Conservation (phyloP, 352 stramenopile species). For the Phytopythium mirpurense region DNA sequence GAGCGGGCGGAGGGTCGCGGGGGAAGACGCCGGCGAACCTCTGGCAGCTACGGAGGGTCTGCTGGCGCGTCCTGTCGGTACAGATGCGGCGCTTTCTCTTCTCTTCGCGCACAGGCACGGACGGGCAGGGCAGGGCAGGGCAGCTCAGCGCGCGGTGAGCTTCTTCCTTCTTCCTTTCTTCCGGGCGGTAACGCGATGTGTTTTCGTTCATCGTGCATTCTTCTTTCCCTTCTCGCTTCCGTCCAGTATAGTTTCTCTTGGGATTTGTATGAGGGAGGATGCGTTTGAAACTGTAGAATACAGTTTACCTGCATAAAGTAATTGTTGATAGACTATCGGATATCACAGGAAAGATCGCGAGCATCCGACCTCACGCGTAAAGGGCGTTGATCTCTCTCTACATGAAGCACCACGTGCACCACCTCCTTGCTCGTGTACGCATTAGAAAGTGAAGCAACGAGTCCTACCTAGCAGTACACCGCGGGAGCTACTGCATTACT, state of each 20-base stretch:
- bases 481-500: not conserved
- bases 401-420: too few relatives aligned
- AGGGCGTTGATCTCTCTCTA: too few relatives aligned
- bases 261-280: not conserved
- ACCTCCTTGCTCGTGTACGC: not conserved
- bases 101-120: not conserved
- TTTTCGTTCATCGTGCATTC: slow-evolving; percentile 2
- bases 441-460: slow-evolving; percentile 4
- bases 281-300: slow-evolving; percentile 3
- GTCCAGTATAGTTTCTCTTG: slow-evolving; percentile 3
- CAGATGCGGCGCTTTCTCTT: slow-evolving; percentile 3
- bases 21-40: not conserved
- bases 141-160: too few relatives aligned
- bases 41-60: not conserved
- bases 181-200: slow-evolving; percentile 3
- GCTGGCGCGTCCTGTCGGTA: not conserved
- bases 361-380: not conserved
- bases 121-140: not conserved
- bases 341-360: slow-evolving; percentile 5
- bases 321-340: not conserved
- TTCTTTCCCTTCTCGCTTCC: slow-evolving; percentile 6
- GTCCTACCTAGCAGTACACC: not conserved
- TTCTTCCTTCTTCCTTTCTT: slow-evolving; percentile 1
- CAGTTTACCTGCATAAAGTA: not conserved
- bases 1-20: not conserved